These are phyloP conservation scores for Tylopilus rubrobrunneus DNA, from an alignment of 768 basidiomycete species.

Conservation along the genomic window DNA sequence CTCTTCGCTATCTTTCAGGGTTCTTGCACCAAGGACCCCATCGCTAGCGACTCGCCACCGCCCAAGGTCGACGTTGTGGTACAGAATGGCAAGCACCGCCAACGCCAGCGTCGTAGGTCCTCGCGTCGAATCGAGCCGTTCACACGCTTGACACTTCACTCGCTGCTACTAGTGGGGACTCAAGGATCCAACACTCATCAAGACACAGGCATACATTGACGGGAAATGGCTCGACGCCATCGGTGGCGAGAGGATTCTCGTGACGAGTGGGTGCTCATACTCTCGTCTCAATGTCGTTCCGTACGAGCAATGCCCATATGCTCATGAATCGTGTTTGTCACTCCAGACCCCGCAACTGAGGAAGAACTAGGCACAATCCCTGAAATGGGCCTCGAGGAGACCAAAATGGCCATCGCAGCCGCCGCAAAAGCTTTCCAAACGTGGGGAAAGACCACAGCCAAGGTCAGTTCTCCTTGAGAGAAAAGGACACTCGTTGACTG, in stretches of 20 bases:
- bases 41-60: constrained; percentile 3
- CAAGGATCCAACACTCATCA: constrained; percentile 72
- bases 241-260: constrained; percentile 64
- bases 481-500: not conserved
- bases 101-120: constrained; percentile 32
- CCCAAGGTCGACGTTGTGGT: constrained; percentile 14
- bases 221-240: constrained; percentile 87
- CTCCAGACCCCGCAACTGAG: constrained; percentile 80
- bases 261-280: constrained; percentile 57
- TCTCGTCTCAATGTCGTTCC: not conserved
- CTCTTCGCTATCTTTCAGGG: constrained; percentile 15
- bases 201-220: constrained; percentile 72
- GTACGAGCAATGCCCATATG: not conserved
- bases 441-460: constrained; percentile 87
- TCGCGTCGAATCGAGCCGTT: not conserved
- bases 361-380: constrained; percentile 82
- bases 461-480: constrained; percentile 41
- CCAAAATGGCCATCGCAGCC: constrained; percentile 78
- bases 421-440: constrained; percentile 76
- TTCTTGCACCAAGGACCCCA: constrained; percentile 14
- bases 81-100: constrained; percentile 56
- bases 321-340: not conserved
- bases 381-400: constrained; percentile 85
- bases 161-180: constrained; percentile 54
- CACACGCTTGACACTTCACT: not conserved